Evolutionary conservation across 2,329 filamentous ascomycete species (phyloP).

Genomic region (Colletotrichum coccodes): DNA sequence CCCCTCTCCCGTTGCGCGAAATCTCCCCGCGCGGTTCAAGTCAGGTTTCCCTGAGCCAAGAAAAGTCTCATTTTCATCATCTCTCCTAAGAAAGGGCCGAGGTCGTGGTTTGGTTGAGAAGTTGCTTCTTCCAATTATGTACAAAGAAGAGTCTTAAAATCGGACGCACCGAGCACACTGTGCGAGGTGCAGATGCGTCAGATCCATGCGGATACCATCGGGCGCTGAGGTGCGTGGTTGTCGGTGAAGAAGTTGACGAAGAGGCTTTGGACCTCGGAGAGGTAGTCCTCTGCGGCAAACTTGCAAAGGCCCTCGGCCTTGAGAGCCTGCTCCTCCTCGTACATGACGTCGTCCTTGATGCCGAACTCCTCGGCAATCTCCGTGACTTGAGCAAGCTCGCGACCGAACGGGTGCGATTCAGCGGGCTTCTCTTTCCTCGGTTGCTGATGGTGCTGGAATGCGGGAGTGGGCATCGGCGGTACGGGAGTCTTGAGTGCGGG

Average conservation of each 20-base stretch:
- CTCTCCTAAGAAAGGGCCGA: neutral
- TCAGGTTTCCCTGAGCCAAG: neutral
- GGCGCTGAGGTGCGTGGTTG: constrained; percentile 26
- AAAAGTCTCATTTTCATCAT: constrained; percentile 12
- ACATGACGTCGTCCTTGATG: constrained; percentile 67
- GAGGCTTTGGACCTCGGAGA: constrained; percentile 80
- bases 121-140: constrained; percentile 30
- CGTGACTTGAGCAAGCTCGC: constrained; percentile 90
- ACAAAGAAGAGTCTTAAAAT: constrained; percentile 25
- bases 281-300: constrained; percentile 84
- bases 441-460: constrained; percentile 46
- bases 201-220: constrained; percentile 59
- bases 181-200: constrained; percentile 37
- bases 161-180: neutral
- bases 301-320: constrained; percentile 75
- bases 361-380: constrained; percentile 93
- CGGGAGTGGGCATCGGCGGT: constrained; percentile 43
- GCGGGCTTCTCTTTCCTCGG: constrained; percentile 45
- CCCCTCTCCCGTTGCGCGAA: neutral
- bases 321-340: constrained; percentile 81
- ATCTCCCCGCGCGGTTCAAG: neutral
- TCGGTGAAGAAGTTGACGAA: constrained; percentile 69
- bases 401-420: constrained; percentile 80
- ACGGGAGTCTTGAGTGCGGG: constrained; percentile 40
- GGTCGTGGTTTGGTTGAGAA: constrained; percentile 5